Base-by-base conservation (phyloP, 768 basidiomycete genomes). In the Leccinum pellstonianum region DNA sequence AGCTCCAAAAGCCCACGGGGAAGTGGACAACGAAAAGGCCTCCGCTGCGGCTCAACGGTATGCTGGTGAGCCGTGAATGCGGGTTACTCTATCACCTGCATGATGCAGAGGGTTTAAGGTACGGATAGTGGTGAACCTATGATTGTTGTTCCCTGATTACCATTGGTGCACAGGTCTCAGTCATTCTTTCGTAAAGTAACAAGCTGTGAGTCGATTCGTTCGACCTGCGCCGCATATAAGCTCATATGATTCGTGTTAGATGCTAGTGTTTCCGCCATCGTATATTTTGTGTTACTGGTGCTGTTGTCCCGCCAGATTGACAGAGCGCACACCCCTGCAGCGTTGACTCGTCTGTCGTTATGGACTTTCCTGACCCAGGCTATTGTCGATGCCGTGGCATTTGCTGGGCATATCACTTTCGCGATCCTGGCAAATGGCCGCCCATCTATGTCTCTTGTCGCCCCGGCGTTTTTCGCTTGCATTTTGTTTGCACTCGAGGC, bases 401-500 rank as follows among this genome's bases (percentile, higher is more conserved):
- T 96, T 70, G 90, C 91, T 19, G 90, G 89, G 0, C 92, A 95
- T 66, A 86, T 95, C 56, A 95, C 93, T 0, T 88, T 96, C 59
- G 92, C 91, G 4, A 88, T 95, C 57, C 76, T 95, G 38, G 86
- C 90, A 3, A 90, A 95, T 61, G 93, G 93, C 47, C 77, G 86
- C 31, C 83, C 92, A 2, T 93, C 92, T 1, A 73, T 96, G 23
- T 87, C 92, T 1, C 79, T 95, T 25, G 80, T 95, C 43, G 88
- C 89, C 0, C 93, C 94, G 2, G 91, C 92, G 0, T 95, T 94
- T 67, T 68, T 95, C 25, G 87, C 91, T 11, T 89, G 90, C 57
- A 77, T 91, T 5, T 74, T 93, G 23, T 88, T 95, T 70, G 79
- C 92, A 11, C 86, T 92, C 61, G 89, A 95, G 77, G 87, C 90